Conservation (phyloP, 306 rosid genomes). For the Crotalaria pallida region DNA sequence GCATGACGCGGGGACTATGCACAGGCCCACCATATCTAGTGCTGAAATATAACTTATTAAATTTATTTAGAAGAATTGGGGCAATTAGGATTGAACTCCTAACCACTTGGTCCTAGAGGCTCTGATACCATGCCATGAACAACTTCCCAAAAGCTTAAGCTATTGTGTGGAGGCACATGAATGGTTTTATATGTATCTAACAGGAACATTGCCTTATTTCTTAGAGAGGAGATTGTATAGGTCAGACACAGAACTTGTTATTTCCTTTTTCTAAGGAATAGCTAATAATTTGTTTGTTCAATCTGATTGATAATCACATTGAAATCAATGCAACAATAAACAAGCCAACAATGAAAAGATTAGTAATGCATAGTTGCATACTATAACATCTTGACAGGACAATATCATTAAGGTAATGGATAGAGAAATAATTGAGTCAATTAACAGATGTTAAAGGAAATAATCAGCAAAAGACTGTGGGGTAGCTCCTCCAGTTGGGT, state of each 20-base stretch:
- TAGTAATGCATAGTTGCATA: neutral
- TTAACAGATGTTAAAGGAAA: neutral
- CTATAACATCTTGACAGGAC: neutral
- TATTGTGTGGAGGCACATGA: too few species aligned
- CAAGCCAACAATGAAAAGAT: neutral
- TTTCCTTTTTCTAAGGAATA: neutral
- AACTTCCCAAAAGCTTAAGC: too few species aligned
- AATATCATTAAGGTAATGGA: neutral
- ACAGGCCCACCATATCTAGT: too few species aligned
- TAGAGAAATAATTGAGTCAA: neutral
- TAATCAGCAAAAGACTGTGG: neutral
- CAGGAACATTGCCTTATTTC: neutral
- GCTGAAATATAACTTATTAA: too few species aligned
- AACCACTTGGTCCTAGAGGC: too few species aligned
- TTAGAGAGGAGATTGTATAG: neutral
- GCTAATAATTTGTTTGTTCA: neutral
- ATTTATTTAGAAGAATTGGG: too few species aligned
- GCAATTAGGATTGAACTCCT: too few species aligned
- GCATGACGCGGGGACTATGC: too few species aligned
- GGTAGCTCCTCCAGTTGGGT: neutral
- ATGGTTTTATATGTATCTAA: too few species aligned
- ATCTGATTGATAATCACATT: neutral
- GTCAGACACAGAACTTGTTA: neutral
- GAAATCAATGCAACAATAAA: conserved; percentile 4
- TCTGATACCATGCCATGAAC: too few species aligned